phyloP scores from a whole-genome alignment of 768 basidiomycete species.

The Auricularia heimuer region DNA sequence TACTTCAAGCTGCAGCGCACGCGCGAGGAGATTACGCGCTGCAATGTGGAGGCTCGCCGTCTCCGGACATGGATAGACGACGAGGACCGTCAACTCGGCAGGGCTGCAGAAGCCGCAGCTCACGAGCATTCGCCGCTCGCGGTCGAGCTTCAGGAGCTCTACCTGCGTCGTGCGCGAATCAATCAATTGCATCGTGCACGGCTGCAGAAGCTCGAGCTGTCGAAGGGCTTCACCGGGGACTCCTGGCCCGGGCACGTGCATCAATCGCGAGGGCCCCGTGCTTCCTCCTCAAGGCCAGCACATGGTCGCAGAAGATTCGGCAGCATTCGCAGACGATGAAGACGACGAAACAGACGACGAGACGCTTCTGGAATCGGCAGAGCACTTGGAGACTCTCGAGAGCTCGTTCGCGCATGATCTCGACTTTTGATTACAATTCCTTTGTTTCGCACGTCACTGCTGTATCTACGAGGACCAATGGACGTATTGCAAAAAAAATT shows the following conservation, averaged over 20 bases:
- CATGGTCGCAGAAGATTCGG: background rate
- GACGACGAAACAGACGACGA: background rate
- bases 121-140: background rate
- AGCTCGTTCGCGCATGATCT: background rate
- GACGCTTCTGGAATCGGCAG: background rate
- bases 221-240: background rate
- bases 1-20: constrained; percentile 23
- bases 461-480: background rate
- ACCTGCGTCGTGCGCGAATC: background rate
- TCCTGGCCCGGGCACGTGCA: background rate
- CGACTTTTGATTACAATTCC: background rate
- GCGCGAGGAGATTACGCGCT: constrained; percentile 20
- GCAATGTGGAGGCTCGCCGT: constrained; percentile 24
- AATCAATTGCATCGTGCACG: background rate
- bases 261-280: background rate
- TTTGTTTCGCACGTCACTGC: background rate
- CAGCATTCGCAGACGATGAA: background rate
- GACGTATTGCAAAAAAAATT: no score
- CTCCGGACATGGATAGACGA: constrained; percentile 21
- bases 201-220: background rate
- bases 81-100: constrained; percentile 10
- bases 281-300: background rate
- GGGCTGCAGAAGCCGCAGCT: background rate
- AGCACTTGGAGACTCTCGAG: background rate
- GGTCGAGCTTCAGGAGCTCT: background rate